Conservation (phyloP, 768 basidiomycete genomes). For the Trametes cingulata region DNA sequence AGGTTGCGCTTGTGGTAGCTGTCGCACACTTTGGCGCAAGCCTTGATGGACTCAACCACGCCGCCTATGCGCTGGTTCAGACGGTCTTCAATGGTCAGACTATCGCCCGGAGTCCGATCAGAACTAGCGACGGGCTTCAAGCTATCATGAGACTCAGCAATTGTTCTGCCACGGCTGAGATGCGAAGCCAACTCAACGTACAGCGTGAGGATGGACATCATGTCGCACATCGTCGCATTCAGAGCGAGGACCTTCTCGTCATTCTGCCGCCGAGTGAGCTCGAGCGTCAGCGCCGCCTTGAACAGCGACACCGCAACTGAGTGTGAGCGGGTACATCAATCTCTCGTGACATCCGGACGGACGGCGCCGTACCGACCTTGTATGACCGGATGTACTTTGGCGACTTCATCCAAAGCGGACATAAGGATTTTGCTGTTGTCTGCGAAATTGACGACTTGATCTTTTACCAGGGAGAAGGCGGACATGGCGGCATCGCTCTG, state of each 20-base stretch:
- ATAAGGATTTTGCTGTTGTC: conserved; percentile 20
- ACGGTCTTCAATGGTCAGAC: conserved; percentile 35
- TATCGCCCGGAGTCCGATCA: conserved; percentile 32
- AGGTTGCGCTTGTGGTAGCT: conserved; percentile 33
- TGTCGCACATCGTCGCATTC: conserved; percentile 51
- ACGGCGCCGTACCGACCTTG: conserved; percentile 17
- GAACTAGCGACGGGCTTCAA: conserved; percentile 34
- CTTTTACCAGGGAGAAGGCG: background rate
- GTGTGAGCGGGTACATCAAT: background rate
- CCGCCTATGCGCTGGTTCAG: conserved; percentile 32
- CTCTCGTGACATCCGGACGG: background rate
- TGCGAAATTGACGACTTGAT: conserved; percentile 16
- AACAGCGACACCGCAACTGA: conserved; percentile 53
- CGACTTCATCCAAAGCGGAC: conserved; percentile 30
- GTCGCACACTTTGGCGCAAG: conserved; percentile 35
- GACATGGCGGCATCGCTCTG: background rate
- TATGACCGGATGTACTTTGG: conserved; percentile 30
- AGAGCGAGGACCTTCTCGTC: conserved; percentile 49
- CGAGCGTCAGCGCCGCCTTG: conserved; percentile 47
- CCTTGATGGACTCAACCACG: conserved; percentile 32
- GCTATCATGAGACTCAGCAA: conserved; percentile 18
- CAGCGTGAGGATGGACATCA: conserved; percentile 49
- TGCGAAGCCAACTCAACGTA: conserved; percentile 29
- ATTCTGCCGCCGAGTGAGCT: conserved; percentile 50
- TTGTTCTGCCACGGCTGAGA: too few relatives aligned